Conservation (phyloP, 2,329 filamentous ascomycete genomes). For the Exutisphaerella laricina region DNA sequence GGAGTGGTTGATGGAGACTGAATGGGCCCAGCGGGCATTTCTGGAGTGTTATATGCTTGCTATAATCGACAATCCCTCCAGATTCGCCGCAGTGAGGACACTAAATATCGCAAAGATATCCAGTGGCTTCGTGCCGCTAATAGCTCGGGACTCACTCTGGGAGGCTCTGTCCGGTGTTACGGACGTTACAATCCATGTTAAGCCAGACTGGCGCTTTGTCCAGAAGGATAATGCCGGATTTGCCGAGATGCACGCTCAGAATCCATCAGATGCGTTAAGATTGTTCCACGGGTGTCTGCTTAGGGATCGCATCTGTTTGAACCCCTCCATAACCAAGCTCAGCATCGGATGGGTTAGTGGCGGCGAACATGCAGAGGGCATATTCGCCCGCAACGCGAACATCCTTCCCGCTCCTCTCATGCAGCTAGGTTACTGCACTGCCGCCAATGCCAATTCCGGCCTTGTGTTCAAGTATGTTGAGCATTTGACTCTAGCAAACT, state of each 20-base stretch:
- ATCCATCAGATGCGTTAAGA: constrained; percentile 48
- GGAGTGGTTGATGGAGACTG: constrained; percentile 62
- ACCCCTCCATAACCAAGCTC: constrained; percentile 54
- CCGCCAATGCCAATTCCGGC: constrained; percentile 7
- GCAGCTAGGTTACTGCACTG: constrained; percentile 19
- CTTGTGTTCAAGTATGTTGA: constrained; percentile 51
- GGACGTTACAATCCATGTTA: constrained; percentile 54
- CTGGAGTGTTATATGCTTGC: constrained; percentile 62
- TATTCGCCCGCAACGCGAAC: constrained; percentile 56
- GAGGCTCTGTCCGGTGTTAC: constrained; percentile 49
- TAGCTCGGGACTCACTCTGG: constrained; percentile 59
- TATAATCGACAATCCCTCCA: constrained; percentile 54
- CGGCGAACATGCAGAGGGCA: constrained; percentile 60
- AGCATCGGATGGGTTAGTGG: constrained; percentile 63
- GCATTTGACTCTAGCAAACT: constrained; percentile 60
- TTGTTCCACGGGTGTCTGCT: constrained; percentile 50
- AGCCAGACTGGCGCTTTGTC: constrained; percentile 62
- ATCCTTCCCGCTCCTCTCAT: constrained; percentile 58
- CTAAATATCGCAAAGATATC: constrained; percentile 61
- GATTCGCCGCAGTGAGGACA: constrained; percentile 52
- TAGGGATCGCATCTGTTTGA: constrained; percentile 26
- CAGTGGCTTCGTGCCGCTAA: constrained; percentile 52
- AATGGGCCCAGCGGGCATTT: constrained; percentile 64
- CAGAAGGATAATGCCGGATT: constrained; percentile 48
- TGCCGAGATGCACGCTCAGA: constrained; percentile 45